Evolutionary conservation across 2,329 filamentous ascomycete species (phyloP), one percentile per base, ranked within the genome.

Genomic region (Chaetothyriales sp.): DNA sequence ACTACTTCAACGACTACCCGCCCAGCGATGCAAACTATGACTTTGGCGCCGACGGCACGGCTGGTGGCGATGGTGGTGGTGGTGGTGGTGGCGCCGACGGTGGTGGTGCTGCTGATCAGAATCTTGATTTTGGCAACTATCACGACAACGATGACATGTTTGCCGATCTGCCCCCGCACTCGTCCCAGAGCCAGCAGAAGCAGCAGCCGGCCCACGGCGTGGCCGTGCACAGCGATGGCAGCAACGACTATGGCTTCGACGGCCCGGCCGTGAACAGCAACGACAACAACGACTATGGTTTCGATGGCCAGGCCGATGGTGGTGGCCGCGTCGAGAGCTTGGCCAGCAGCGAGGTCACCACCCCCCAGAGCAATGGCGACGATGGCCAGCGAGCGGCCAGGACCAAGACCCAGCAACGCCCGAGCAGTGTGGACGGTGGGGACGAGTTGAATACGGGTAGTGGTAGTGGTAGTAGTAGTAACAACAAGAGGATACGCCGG

Each of bases 1-100:
- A 79, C 56, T 78, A 76, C 59, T 78, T 78, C 55, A 69, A 72
- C 19, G 69, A 73, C 48, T 62, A 69, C 47, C 62, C 55, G 13
- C 44, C 55, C 54, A 19, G 61, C 55, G 50, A 55, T 54, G 52
- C 52, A 18, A 57, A 58, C 51, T 60, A 57, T 50, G 59, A 61
- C 15, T 49, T 48, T 18, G 33, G 7, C 33, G 10, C 33, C 15
- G 33, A 15, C 15, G 33, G 46, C 52, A 47, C 8, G 2, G 28
- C 9, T n/a, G 15, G 20, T 2, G n/a, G n/a, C n/a, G n/a, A n/a
- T n/a, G n/a, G n/a, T n/a, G n/a, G n/a, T n/a, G n/a, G n/a, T n/a
- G n/a, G n/a, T n/a, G n/a, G n/a, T n/a, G n/a, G n/a, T n/a, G n/a
- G n/a, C n/a, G n/a, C n/a, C n/a, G n/a, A n/a, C n/a, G n/a, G n/a